Conservation (phyloP, 2,329 filamentous ascomycete genomes). For the Verticillium dahliae region DNA sequence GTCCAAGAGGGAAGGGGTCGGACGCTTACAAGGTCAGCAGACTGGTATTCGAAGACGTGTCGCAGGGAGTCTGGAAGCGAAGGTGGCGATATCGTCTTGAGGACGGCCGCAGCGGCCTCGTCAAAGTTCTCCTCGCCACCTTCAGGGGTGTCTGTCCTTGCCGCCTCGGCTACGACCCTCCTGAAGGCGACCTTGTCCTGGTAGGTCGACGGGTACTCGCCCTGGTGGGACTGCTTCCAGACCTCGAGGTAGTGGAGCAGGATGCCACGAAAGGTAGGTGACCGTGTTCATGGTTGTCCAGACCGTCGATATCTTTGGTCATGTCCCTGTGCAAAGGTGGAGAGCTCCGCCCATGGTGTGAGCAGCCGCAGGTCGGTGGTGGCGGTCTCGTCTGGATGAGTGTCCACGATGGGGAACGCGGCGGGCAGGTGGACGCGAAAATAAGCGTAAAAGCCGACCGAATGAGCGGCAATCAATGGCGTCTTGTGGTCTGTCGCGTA, state of each 20-base stretch:
- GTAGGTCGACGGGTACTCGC: conserved; percentile 64
- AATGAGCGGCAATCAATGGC: conserved; percentile 77
- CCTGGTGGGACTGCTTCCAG: conserved; percentile 70
- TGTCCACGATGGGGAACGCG: conserved; percentile 90
- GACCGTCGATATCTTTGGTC: conserved; percentile 60
- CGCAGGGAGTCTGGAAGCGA: conserved; percentile 62
- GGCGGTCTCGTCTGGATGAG: conserved; percentile 82
- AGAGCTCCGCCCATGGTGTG: conserved; percentile 78
- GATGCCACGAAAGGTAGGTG: conserved; percentile 82
- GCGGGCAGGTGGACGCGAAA: conserved; percentile 73
- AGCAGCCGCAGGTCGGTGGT: conserved; percentile 80
- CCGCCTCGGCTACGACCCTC: conserved; percentile 57
- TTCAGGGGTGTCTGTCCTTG: conserved; percentile 68
- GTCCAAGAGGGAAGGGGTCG: conserved; percentile 10
- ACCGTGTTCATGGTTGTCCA: conserved; percentile 78
- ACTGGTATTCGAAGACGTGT: conserved; percentile 69
- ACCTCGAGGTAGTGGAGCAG: conserved; percentile 73
- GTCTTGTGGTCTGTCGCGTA: conserved; percentile 52
- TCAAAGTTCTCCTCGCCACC: conserved; percentile 96
- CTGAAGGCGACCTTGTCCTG: conserved; percentile 83
- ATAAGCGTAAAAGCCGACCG: conserved; percentile 84
- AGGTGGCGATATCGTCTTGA: conserved; percentile 74
- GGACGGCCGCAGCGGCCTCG: conserved; percentile 78
- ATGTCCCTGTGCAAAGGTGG: conserved; percentile 58
- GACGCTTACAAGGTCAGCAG: conserved; percentile 44